Evolutionary conservation across 2,329 filamentous ascomycete species (phyloP).

Genomic region (Arthrobotrys iridis): DNA sequence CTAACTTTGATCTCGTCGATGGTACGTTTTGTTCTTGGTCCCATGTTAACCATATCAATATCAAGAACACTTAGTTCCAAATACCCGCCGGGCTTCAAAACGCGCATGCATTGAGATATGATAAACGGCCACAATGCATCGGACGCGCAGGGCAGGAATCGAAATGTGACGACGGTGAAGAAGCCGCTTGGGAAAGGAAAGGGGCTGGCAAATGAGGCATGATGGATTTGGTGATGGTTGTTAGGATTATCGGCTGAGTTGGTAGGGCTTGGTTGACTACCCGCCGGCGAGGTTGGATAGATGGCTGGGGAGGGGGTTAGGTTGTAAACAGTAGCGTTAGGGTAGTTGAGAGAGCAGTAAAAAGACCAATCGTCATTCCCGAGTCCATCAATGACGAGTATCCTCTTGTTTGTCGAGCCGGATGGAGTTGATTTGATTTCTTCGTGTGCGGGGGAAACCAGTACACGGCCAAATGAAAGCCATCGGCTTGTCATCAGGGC

Average conservation of each 20-base stretch:
- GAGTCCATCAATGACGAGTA: constrained; percentile 82
- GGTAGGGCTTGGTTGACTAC: constrained; percentile 64
- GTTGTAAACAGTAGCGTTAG: constrained; percentile 78
- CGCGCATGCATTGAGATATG: constrained; percentile 78
- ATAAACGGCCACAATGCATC: constrained; percentile 76
- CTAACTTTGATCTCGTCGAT: constrained; percentile 78
- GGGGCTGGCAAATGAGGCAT: constrained; percentile 70
- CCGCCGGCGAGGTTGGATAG: constrained; percentile 62
- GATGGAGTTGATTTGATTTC: constrained; percentile 66
- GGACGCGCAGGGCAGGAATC: constrained; percentile 77
- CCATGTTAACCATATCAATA: constrained; percentile 84
- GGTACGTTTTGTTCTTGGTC: constrained; percentile 73
- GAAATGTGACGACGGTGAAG: constrained; percentile 79
- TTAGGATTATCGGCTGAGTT: constrained; percentile 62
- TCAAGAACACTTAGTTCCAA: constrained; percentile 83
- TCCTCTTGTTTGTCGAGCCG: constrained; percentile 66
- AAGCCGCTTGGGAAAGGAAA: constrained; percentile 81
- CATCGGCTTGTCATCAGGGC: constrained; percentile 88
- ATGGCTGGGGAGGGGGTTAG: constrained; percentile 67
- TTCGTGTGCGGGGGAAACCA: constrained; percentile 81
- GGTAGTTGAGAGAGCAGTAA: constrained; percentile 83
- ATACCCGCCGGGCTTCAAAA: constrained; percentile 79
- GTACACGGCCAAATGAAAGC: constrained; percentile 83
- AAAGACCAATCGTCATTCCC: constrained; percentile 92
- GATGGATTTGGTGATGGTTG: constrained; percentile 80